Base-by-base conservation (phyloP, 495 filamentous ascomycete species). In the Mytilinidion resinicola region DNA sequence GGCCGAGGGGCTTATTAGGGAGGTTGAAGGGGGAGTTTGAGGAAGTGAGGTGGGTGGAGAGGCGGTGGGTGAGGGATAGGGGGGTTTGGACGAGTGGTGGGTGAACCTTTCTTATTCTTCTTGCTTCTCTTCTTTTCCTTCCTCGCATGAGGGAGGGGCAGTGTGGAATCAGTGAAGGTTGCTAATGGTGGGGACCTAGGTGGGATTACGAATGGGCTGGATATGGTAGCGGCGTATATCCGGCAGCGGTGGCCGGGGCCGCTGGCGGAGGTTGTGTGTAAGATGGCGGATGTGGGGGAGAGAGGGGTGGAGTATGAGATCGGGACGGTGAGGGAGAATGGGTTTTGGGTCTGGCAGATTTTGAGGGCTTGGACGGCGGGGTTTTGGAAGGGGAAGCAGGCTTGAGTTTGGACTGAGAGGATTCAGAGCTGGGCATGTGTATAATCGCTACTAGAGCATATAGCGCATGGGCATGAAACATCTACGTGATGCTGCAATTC, bases 201-300 rank as follows among this genome's bases (percentile, higher is more conserved):
- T 9, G 81, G 80, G 43, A 74, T 86, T 21, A 85, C 82, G 21
- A 85, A 84, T 59, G 81, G 82, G 8, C 80, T 82, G 61, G 83
- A 86, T 59, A 72, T 85, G 44, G 77, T 83, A 8, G 73, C 79
- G 9, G 76, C 75, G 21, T 86, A 83, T 62, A 67, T 78, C 14
- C 72, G 77, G 12, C 68, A 73, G 7, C 69, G 72, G 4, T 83
- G 80, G 57, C 74, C 78, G 0, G 69, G 69, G 0, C 65, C 75
- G 0, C 57, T 81, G 4, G 74, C 76, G 3, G 79, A 85, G 51
- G 66, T 77, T n/a, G 70, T 74, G 2, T 69, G 78, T 54, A 64
- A 63, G 39, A 65, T 78, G 64, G 77, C 77, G 6, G 82, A 84
- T 25, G 74, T 82, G 7, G 74, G 74, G 3, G 73, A 77, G 9